phyloP scores from a whole-genome alignment of 805 yeast species.

The Kurtzmaniella fragi region DNA sequence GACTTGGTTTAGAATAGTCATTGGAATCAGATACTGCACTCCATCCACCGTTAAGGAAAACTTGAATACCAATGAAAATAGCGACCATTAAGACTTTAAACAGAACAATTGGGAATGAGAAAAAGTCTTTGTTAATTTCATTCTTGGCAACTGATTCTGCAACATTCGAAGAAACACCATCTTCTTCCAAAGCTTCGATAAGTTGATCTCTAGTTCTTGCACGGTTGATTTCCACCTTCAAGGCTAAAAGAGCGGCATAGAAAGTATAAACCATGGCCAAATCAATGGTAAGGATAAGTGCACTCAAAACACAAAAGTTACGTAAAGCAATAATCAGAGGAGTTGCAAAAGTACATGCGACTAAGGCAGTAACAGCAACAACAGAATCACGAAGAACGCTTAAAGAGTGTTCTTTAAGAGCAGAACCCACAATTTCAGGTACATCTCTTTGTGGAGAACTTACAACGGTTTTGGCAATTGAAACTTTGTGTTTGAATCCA shows the following conservation, averaged over 20 bases:
- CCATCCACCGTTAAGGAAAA: slow-evolving; percentile 60
- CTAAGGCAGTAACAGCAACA: slow-evolving; percentile 65
- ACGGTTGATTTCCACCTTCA: slow-evolving; percentile 82
- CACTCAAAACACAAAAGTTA: slow-evolving; percentile 74
- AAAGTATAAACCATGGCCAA: slow-evolving; percentile 71
- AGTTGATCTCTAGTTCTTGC: slow-evolving; percentile 78
- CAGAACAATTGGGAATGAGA: slow-evolving; percentile 34
- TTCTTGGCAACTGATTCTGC: slow-evolving; percentile 60
- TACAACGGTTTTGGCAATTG: slow-evolving; percentile 59
- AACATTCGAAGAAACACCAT: slow-evolving; percentile 71
- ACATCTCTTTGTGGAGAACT: slow-evolving; percentile 38
- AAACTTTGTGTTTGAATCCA: slow-evolving; percentile 84
- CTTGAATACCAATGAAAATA: slow-evolving; percentile 57
- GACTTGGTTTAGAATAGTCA: slow-evolving; percentile 12
- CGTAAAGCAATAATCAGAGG: slow-evolving; percentile 66
- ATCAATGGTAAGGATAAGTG: slow-evolving; percentile 68
- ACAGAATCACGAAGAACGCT: slow-evolving; percentile 71
- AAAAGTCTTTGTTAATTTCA: slow-evolving; percentile 20
- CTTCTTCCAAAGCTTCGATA: slow-evolving; percentile 83
- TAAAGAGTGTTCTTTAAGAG: slow-evolving; percentile 37
- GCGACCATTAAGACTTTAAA: slow-evolving; percentile 59
- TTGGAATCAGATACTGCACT: slow-evolving; percentile 51
- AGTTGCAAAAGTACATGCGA: slow-evolving; percentile 61
- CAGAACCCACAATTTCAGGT: slow-evolving; percentile 37
- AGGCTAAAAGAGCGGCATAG: slow-evolving; percentile 74